Evolutionary conservation across 139 green algal species (phyloP).

Genomic region (Picochlorum costavermella): DNA sequence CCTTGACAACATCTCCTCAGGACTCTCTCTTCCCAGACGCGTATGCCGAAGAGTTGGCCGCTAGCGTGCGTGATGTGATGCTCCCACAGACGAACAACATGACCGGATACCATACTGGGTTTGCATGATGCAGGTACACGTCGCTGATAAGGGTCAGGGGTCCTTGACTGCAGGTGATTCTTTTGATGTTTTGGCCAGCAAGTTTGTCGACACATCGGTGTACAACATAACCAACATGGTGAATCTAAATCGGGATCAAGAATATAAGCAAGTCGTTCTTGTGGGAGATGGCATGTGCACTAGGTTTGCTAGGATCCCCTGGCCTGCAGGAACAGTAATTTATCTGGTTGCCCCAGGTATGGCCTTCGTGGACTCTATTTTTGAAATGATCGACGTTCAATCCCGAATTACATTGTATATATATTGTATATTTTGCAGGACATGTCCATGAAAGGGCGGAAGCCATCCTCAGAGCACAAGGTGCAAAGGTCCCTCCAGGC

Average conservation of each 20-base stretch:
- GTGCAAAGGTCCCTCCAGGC: constrained; percentile 32
- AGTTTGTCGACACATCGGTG: constrained; percentile 32
- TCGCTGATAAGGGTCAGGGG: neutral
- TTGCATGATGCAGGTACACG: neutral
- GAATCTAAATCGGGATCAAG: constrained; percentile 37
- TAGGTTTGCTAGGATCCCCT: constrained; percentile 52
- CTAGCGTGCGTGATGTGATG: too few relatives aligned
- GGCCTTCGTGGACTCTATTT: too few relatives aligned
- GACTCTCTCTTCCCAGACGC: neutral
- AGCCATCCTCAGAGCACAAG: constrained; percentile 24
- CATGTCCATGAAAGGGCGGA: constrained; percentile 39
- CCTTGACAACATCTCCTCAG: neutral
- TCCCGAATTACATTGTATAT: neutral
- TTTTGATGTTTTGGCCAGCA: constrained; percentile 13
- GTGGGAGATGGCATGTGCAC: constrained; percentile 64
- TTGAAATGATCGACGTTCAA: neutral
- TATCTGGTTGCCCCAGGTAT: constrained; percentile 46
- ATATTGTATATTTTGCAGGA: too few relatives aligned
- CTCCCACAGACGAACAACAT: too few relatives aligned
- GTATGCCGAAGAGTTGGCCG: neutral
- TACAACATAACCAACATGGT: constrained; percentile 35
- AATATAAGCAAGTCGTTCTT: constrained; percentile 59
- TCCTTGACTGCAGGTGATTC: neutral
- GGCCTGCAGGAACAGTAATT: constrained; percentile 57
- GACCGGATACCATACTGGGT: too few relatives aligned